These are phyloP conservation scores for Heritiera fomes DNA, from an alignment of 345 rosid species.

Conservation along the genomic window DNA sequence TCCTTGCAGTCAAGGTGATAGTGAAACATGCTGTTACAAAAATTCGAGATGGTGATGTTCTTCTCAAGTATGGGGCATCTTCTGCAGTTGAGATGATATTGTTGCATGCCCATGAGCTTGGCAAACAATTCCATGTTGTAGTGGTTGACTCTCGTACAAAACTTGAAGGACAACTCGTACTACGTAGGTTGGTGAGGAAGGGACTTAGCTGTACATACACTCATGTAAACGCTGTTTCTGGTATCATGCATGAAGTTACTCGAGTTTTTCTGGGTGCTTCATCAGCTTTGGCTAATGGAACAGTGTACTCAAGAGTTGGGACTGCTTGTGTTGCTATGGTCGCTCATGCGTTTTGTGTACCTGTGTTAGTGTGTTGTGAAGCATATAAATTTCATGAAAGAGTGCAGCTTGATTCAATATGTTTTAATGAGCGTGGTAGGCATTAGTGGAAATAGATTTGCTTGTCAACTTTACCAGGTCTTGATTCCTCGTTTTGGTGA, in stretches of 20 bases:
- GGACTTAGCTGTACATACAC: constrained; percentile 86
- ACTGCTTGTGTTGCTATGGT: constrained; percentile 98
- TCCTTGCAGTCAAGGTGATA: constrained; percentile 70
- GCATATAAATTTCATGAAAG: constrained; percentile 95
- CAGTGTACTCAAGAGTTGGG: constrained; percentile 92
- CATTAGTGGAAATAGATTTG: constrained; percentile 15
- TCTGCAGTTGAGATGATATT: constrained; percentile 90
- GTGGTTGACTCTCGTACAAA: constrained; percentile 92
- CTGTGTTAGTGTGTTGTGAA: constrained; percentile 94
- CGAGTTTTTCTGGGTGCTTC: constrained; percentile 92
- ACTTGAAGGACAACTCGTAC: constrained; percentile 83
- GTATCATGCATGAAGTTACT: constrained; percentile 93
- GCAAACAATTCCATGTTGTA: constrained; percentile 79
- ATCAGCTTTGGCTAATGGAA: constrained; percentile 93
- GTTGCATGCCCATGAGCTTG: constrained; percentile 79
- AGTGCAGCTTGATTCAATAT: constrained; percentile 93
- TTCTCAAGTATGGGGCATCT: constrained; percentile 88
- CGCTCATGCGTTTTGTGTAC: constrained; percentile 78
- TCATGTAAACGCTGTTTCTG: constrained; percentile 86
- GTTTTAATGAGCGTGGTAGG: constrained; percentile 94
- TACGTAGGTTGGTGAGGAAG: constrained; percentile 81
- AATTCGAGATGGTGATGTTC: constrained; percentile 92
- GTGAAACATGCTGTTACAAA: constrained; percentile 86
- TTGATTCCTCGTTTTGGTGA: constrained; percentile 7
- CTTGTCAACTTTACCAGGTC: not conserved